Percentiles rank a stretch among this genome's conserved stretches.
Evolutionary conservation across 1,139 yeast genomes (phyloP).

Genomic region (Zhuliangozyma blackwelliae): DNA sequence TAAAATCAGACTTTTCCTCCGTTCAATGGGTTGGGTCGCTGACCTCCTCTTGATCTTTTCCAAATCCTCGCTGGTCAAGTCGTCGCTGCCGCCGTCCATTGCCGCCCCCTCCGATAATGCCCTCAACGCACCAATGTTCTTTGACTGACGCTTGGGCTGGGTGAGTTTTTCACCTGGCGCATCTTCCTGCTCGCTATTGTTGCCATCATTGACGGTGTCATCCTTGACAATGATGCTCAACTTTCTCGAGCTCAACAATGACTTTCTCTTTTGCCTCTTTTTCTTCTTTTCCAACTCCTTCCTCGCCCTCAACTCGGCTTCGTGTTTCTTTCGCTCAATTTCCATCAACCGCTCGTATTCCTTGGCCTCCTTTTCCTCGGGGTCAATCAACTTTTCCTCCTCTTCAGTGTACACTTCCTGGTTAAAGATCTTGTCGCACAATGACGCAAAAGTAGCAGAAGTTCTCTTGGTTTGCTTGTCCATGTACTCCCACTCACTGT

Average conservation of each 20-base stretch:
- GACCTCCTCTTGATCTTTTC: constrained; percentile 45
- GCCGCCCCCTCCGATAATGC: constrained; percentile 36
- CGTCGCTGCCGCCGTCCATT: constrained; percentile 16
- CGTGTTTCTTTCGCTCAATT: constrained; percentile 47
- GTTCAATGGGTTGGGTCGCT: constrained; percentile 40
- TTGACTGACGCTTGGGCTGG: constrained; percentile 40
- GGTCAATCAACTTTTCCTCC: constrained; percentile 48
- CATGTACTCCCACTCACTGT: constrained; percentile 65
- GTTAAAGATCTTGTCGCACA: constrained; percentile 72
- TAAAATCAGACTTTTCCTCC: constrained; percentile 37
- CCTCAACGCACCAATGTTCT: constrained; percentile 22
- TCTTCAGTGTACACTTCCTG: constrained; percentile 53
- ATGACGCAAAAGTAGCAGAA: constrained; percentile 70
- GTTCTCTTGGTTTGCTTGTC: constrained; percentile 73
- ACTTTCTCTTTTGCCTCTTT: constrained; percentile 41
- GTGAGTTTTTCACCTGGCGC: constrained; percentile 17
- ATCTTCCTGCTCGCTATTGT: constrained; percentile 32
- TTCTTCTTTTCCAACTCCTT: constrained; percentile 44
- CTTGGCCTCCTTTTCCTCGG: constrained; percentile 46
- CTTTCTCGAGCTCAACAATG: constrained; percentile 38
- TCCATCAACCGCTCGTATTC: constrained; percentile 50
- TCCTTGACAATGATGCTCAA: constrained; percentile 36
- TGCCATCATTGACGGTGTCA: constrained; percentile 14
- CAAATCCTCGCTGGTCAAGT: constrained; percentile 38
- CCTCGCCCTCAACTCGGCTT: constrained; percentile 43